Percentiles rank a stretch among this genome's conserved stretches.
Conservation (phyloP, 805 yeast species). For the Nakazawaea anatomiae region DNA sequence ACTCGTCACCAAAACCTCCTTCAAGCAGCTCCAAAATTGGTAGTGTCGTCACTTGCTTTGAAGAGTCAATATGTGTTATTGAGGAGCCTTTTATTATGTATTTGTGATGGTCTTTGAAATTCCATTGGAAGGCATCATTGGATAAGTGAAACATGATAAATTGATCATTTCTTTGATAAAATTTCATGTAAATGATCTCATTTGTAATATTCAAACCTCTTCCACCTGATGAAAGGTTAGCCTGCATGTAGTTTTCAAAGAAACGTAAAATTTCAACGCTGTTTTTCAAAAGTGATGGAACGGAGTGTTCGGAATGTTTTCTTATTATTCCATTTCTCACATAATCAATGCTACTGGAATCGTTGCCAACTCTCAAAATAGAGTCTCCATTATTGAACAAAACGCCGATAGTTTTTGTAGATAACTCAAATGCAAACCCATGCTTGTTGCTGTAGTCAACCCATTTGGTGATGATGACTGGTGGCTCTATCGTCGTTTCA, state of each 20-base stretch:
- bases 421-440: slow-evolving; percentile 90
- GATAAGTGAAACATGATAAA: slow-evolving; percentile 91
- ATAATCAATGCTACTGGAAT: slow-evolving; percentile 61
- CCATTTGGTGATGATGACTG: slow-evolving; percentile 87
- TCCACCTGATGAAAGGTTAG: slow-evolving; percentile 72
- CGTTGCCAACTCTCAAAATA: slow-evolving; percentile 57
- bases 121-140: slow-evolving; percentile 89
- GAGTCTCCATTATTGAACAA: slow-evolving; percentile 82
- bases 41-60: slow-evolving; percentile 63
- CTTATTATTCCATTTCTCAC: slow-evolving; percentile 45
- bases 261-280: slow-evolving; percentile 83
- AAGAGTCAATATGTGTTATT: slow-evolving; percentile 78
- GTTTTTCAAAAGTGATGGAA: slow-evolving; percentile 49
- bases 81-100: slow-evolving; percentile 67
- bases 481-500: slow-evolving; percentile 36
- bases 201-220: slow-evolving; percentile 27
- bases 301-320: slow-evolving; percentile 34
- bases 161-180: slow-evolving; percentile 50
- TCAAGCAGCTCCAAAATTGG: slow-evolving; percentile 45
- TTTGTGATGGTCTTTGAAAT: slow-evolving; percentile 93
- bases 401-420: slow-evolving; percentile 87
- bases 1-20: slow-evolving; percentile 37
- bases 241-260: slow-evolving; percentile 88
- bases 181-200: slow-evolving; percentile 10
- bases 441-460: slow-evolving; percentile 95